Percentiles rank a stretch among this genome's conserved stretches.
These are phyloP conservation scores for Heterobasidion parviporum DNA, from an alignment of 1,284 basidiomycete species.

Conservation along the genomic window DNA sequence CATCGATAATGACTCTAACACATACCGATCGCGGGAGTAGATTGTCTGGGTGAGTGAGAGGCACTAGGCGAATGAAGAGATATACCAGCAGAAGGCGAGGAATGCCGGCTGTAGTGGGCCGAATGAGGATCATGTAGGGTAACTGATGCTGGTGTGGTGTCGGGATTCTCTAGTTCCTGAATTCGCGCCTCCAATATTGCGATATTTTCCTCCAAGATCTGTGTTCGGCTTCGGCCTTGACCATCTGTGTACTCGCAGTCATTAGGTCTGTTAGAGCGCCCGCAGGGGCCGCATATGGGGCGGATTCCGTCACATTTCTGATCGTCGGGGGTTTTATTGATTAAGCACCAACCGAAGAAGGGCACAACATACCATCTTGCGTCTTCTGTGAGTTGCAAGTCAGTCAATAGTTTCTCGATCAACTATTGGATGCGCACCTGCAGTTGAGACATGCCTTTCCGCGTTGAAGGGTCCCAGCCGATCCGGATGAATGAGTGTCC, in stretches of 20 bases:
- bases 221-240: constrained; percentile 22
- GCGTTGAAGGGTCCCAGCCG: constrained; percentile 15
- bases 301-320: constrained; percentile 33
- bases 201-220: constrained; percentile 30
- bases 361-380: constrained; percentile 26
- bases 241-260: constrained; percentile 36
- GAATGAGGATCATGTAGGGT: constrained; percentile 24
- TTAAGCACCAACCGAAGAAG: background rate
- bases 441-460: constrained; percentile 19
- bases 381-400: constrained; percentile 18
- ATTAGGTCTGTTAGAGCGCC: constrained; percentile 22
- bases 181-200: constrained; percentile 25
- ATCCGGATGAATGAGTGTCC: background rate
- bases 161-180: constrained; percentile 27
- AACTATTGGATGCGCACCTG: constrained; percentile 9
- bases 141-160: constrained; percentile 15
- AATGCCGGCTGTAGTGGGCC: background rate
- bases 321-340: background rate
- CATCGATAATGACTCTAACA: background rate
- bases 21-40: background rate
- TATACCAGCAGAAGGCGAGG: background rate
- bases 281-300: constrained; percentile 29
- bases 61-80: background rate
- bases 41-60: background rate
- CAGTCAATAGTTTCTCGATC: background rate